Conservation (phyloP, 1,284 basidiomycete genomes). For the Inonotus obliquus region DNA sequence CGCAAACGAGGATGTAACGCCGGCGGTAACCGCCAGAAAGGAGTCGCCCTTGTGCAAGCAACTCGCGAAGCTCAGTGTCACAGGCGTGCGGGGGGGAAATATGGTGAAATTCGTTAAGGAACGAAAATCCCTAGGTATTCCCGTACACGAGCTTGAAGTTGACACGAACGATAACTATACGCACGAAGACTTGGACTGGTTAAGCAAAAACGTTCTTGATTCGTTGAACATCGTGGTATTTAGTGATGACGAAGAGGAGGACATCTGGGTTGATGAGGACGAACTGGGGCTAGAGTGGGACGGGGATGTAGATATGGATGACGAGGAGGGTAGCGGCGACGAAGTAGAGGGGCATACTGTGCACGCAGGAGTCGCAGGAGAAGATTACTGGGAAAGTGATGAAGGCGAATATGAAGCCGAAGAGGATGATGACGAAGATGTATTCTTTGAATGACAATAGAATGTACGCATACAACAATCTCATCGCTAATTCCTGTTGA, state of each 20-base stretch:
- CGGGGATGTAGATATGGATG: not conserved
- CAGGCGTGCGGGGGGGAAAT: conserved; percentile 8
- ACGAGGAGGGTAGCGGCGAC: conserved; percentile 22
- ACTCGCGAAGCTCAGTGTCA: conserved; percentile 8
- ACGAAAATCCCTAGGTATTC: conserved; percentile 1
- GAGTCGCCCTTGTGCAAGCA: conserved; percentile 4
- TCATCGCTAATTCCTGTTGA: too few species aligned
- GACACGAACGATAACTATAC: not conserved
- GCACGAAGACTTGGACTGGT: not conserved
- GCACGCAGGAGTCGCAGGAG: conserved; percentile 15
- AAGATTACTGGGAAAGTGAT: conserved; percentile 18
- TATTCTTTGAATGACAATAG: not conserved
- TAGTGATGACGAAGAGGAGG: conserved; percentile 9
- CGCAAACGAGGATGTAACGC: not conserved
- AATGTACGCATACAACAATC: conserved; percentile 2
- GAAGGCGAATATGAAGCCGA: conserved; percentile 17
- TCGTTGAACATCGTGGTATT: conserved; percentile 7
- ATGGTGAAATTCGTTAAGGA: conserved; percentile 10
- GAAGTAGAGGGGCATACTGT: conserved; percentile 30
- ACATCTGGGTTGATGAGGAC: conserved; percentile 10
- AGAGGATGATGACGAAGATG: conserved; percentile 16
- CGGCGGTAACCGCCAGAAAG: not conserved
- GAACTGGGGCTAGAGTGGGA: not conserved
- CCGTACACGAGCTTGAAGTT: conserved; percentile 9
- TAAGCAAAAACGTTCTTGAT: conserved; percentile 2